These are phyloP conservation scores for Suhomyces sp. DNA, from an alignment of 805 yeast species.

Conservation along the genomic window DNA sequence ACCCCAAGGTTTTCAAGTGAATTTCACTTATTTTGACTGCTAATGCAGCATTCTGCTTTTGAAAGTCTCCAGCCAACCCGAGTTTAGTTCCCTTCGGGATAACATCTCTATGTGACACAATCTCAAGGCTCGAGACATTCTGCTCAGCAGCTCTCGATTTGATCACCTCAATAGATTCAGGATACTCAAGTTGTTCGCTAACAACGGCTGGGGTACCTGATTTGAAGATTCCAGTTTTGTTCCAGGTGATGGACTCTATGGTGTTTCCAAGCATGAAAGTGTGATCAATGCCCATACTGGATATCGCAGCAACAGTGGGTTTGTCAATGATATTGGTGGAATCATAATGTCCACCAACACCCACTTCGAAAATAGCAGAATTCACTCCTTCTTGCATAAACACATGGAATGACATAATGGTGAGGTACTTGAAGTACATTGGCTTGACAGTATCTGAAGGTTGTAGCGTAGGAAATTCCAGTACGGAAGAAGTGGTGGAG, in stretches of 20 bases:
- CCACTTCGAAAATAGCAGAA: conserved; percentile 94
- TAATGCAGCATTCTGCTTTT: conserved; percentile 78
- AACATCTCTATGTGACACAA: conserved; percentile 48
- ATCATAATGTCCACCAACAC: conserved; percentile 97
- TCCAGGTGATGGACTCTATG: conserved; percentile 89
- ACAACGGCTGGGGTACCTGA: conserved; percentile 63
- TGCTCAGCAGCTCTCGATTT: conserved; percentile 68
- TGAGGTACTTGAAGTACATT: conserved; percentile 87
- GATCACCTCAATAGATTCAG: conserved; percentile 55
- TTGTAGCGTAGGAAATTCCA: conserved; percentile 58
- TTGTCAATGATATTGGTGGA: conserved; percentile 83
- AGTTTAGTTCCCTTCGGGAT: conserved; percentile 42
- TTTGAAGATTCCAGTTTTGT: conserved; percentile 92
- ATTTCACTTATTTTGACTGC: conserved; percentile 70
- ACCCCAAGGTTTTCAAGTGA: conserved; percentile 53
- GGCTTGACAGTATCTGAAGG: conserved; percentile 77
- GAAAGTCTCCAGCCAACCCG: conserved; percentile 85
- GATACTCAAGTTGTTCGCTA: conserved; percentile 49
- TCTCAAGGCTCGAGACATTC: conserved; percentile 40
- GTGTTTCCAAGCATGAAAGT: conserved; percentile 83
- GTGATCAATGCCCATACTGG: conserved; percentile 90
- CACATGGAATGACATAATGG: conserved; percentile 86
- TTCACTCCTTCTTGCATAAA: conserved; percentile 87
- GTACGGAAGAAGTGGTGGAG: conserved; percentile 50
- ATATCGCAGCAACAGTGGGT: conserved; percentile 84